Evolutionary conservation across 306 rosid genomes (phyloP), one percentile per base, ranked within the genome.

Genomic region (Psophocarpus tetragonolobus): DNA sequence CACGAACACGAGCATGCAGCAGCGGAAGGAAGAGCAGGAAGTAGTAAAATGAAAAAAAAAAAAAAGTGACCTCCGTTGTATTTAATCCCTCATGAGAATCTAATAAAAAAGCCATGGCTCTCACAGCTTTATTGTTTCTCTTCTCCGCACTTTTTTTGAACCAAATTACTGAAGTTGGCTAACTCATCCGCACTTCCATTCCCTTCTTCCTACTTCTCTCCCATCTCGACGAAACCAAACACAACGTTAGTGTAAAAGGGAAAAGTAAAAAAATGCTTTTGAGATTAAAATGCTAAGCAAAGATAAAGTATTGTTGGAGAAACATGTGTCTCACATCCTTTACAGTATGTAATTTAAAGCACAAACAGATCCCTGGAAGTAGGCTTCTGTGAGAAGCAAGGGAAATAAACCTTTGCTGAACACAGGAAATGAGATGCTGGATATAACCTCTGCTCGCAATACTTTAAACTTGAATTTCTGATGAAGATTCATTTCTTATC

Each of bases 321-420:
- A 65, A 47, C 23, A 29, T 12, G 8, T 8, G 66, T 35, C 62
- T 47, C 35, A 56, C 73, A 67, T 79, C 82, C 81, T 80, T 75
- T 65, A 80, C 72, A 54, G 76, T 68, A 64, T 53, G 76, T 27
- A 71, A 39, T 75, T 70, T 36, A 72, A 63, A 53, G 50, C 66
- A 33, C 57, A 75, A 69, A 64, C 21, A 44, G 8, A 72, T 53
- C 38, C 24, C 48, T 68, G 17, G 47, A 61, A 13, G 50, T 45
- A 14, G 27, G 69, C 69, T 67, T 42, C 51, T 44, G 33, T 41
- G 76, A 62, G 75, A 48, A 63, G 32, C 32, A 24, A 58, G 20
- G 68, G 41, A 80, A 74, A 61, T 4, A 57, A 32, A 68, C 69
- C 30, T 69, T 80, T 74, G 69, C 38, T 32, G 27, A 17, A 23